Evolutionary conservation across 2,329 filamentous ascomycete genomes (phyloP), one percentile per base, ranked within the genome.

Genomic region (Bisporella sp.): DNA sequence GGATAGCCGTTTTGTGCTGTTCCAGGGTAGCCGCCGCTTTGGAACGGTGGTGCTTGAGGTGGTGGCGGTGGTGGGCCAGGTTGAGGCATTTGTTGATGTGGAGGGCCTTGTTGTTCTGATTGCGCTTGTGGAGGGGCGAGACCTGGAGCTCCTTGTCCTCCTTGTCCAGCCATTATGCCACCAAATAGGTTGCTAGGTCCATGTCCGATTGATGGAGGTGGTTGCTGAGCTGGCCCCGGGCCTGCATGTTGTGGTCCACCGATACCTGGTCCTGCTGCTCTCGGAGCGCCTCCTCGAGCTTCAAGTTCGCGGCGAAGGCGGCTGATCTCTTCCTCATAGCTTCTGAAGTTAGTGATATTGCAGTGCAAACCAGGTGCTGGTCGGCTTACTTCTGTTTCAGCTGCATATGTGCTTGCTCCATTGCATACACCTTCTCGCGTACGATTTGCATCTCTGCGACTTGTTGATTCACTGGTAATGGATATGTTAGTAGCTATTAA

Each of bases 381-480:
- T 13, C 12, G 33, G 71, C 85, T 67, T 76, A 97, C 92, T 96
- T 95, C 69, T 84, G 79, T 75, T 97, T 97, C 64, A 96, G 82
- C 48, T 81, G 82, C 62, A 92, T 78, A 64, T 97, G 93, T 45
- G 85, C 82, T 67, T 95, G 90, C 69, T 99, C 93, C 68, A 99
- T 82, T 61, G 88, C 82, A 65, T 89, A 96, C 53, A 99, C 89
- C 71, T 96, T 96, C 66, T 91, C 86, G 56, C 91, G 80, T 46
- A 99, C 89, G 64, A 96, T 80, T 67, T 96, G 89, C 79, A 97
- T 93, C 72, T 99, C 93, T 64, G 92, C 85, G 57, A 96, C 85
- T 68, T 99, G 93, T 46, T 84, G 81, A 52, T 88, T 84, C 66
- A 97, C 93, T 96, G 68, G 43, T 11, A 4, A 6, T 11, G 21